Conservation (phyloP, 208 protist genomes). For the Trypanosoma brucei region DNA sequence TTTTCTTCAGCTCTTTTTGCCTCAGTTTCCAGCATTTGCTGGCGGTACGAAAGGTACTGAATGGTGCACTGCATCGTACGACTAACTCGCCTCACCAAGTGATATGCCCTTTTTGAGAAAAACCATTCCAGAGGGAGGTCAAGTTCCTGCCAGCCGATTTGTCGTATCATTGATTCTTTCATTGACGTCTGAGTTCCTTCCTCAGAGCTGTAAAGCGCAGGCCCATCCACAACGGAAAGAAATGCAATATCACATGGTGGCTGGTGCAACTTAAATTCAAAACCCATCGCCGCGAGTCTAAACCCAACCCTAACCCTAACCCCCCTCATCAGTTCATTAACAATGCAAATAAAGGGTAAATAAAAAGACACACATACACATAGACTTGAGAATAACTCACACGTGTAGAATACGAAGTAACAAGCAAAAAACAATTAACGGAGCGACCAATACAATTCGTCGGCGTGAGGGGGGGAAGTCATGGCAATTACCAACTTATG, state of each 20-base stretch:
- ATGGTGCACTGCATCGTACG: constrained; percentile 74
- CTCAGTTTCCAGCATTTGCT: constrained; percentile 5
- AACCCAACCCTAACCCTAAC: not conserved
- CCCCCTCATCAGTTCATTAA: not conserved
- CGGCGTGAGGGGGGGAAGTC: too few species aligned
- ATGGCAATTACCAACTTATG: too few species aligned
- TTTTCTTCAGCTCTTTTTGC: constrained; percentile 16
- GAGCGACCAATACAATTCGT: too few species aligned
- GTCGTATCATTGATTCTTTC: constrained; percentile 58
- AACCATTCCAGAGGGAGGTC: constrained; percentile 66
- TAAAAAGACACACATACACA: too few species aligned
- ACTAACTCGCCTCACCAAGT: constrained; percentile 33
- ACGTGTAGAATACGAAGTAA: too few species aligned
- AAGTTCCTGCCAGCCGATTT: constrained; percentile 62
- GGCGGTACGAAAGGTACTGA: constrained; percentile 51
- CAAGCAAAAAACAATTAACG: too few species aligned
- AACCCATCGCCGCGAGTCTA: constrained; percentile 31
- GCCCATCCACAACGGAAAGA: constrained; percentile 58
- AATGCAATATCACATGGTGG: constrained; percentile 67
- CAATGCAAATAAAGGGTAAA: too few species aligned
- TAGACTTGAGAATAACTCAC: too few species aligned
- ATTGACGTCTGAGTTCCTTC: constrained; percentile 22
- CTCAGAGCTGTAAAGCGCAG: constrained; percentile 52
- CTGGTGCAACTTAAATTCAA: constrained; percentile 49
- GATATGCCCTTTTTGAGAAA: constrained; percentile 27